Evolutionary conservation across 106 monocot genomes (phyloP).

Genomic region (Narthecium ossifragum): DNA sequence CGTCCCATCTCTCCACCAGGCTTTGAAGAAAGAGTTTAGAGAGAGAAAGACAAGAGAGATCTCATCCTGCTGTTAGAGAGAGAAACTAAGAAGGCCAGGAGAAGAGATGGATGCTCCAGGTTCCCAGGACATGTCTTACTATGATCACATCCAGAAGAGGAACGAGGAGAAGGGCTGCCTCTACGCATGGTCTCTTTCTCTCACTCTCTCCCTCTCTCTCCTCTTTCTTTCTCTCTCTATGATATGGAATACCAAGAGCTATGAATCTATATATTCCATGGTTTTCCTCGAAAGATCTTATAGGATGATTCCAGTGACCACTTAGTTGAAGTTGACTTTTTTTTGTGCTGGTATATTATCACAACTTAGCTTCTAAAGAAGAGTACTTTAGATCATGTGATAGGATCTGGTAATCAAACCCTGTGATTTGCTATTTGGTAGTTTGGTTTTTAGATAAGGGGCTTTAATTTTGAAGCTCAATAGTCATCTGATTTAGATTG

Average conservation of each 20-base stretch:
- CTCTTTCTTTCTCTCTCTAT: background rate
- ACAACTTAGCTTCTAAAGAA: no score
- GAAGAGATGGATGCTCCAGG: constrained; percentile 2
- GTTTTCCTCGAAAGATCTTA: background rate
- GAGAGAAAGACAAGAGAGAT: no score
- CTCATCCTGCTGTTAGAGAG: background rate
- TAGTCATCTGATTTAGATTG: no score
- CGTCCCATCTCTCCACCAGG: no score
- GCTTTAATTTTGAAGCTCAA: no score
- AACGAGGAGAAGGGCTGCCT: constrained; percentile 38
- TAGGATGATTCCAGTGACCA: background rate
- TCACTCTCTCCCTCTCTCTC: constrained; percentile 3
- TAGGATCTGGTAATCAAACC: no score
- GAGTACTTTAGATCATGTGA: no score
- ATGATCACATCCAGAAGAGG: constrained; percentile 27
- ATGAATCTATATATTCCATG: background rate
- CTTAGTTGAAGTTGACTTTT: background rate
- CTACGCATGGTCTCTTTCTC: constrained; percentile 28
- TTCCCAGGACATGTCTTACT: constrained; percentile 16
- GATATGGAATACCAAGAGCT: no score
- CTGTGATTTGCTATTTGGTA: no score
- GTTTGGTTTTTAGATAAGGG: no score
- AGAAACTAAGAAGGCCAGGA: constrained; percentile 3
- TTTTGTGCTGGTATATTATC: background rate
- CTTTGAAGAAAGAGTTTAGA: no score